Evolutionary conservation across 2,329 filamentous ascomycete genomes (phyloP), one percentile per base, ranked within the genome.

Genomic region (Alternaria gaisen): DNA sequence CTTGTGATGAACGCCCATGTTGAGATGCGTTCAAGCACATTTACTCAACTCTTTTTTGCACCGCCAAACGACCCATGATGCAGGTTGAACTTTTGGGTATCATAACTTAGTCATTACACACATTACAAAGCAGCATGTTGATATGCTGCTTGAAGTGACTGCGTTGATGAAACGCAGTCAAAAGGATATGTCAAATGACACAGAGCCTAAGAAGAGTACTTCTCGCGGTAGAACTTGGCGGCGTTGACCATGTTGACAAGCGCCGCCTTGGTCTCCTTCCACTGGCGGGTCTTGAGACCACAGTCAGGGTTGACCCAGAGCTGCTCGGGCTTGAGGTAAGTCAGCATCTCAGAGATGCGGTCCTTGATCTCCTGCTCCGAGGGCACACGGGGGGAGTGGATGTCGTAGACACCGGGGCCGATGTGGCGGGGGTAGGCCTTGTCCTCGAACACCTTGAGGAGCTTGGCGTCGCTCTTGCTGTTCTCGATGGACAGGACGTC

Each of bases 261-360:
- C 61, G 94, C 92, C 79, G 93, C 93, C 91, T 97, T 98, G 83
- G 94, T 97, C 90, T 99, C 94, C 83, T 91, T 89, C 94, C 95
- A 98, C 86, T 97, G 91, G 76, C 95, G 92, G 74, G 95, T 99
- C 93, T 99, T 99, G 63, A 99, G 90, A 86, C 95, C 95, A 80
- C 95, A 99, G 86, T 99, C 95, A 72, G 95, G 95, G 87, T 99
- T 94, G 85, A 98, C 92, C 95, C 95, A 99, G 81, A 99, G 92
- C 88, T 99, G 95, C 79, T 97, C 93, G 61, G 94, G 94, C 88
- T 93, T 94, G 83, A 98, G 91, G 88, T 93, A 84, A 43, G 91
- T 87, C 71, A 99, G 89, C 95, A 98, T 98, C 91, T 99, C 95
- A 81, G 92, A 89, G 81, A 99, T 91, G 80, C 95, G 91, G 85